phyloP scores from a whole-genome alignment of 306 rosid genomes.

The Rosa multiflora region DNA sequence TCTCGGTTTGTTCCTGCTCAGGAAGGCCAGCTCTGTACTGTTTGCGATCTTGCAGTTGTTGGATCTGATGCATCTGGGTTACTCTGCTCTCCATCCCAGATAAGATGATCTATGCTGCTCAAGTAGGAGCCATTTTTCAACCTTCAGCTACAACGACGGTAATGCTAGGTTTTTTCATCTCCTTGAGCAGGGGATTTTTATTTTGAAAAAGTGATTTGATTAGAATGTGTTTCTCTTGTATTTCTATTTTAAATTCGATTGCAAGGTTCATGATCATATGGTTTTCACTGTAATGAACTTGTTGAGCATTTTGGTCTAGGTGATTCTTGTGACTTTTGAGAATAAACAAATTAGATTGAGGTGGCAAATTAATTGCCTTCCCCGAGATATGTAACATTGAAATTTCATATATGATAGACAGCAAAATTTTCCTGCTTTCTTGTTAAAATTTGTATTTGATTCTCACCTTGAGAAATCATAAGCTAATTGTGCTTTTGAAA shows the following conservation, averaged over 20 bases:
- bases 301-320: constrained; percentile 16
- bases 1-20: constrained; percentile 71
- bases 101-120: constrained; percentile 46
- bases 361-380: constrained; percentile 10
- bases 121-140: constrained; percentile 20
- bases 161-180: neutral
- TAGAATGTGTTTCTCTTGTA: constrained; percentile 25
- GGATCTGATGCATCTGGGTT: constrained; percentile 87
- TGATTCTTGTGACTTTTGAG: constrained; percentile 16
- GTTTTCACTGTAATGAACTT: constrained; percentile 13
- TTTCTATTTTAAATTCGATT: constrained; percentile 11
- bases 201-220: constrained; percentile 1
- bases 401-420: constrained; percentile 5
- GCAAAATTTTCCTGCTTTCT: neutral
- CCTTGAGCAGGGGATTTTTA: constrained; percentile 11
- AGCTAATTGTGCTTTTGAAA: neutral
- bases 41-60: constrained; percentile 71
- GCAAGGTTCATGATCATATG: constrained; percentile 10
- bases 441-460: neutral
- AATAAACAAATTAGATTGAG: constrained; percentile 24
- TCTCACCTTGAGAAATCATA: neutral
- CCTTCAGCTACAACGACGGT: neutral
- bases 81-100: constrained; percentile 79
- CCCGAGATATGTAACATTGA: neutral
- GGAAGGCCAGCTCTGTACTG: constrained; percentile 74